Evolutionary conservation across 164 flowering plant genomes (phyloP), one percentile per base, ranked within the genome.

Genomic region (Liriodendron chinense): DNA sequence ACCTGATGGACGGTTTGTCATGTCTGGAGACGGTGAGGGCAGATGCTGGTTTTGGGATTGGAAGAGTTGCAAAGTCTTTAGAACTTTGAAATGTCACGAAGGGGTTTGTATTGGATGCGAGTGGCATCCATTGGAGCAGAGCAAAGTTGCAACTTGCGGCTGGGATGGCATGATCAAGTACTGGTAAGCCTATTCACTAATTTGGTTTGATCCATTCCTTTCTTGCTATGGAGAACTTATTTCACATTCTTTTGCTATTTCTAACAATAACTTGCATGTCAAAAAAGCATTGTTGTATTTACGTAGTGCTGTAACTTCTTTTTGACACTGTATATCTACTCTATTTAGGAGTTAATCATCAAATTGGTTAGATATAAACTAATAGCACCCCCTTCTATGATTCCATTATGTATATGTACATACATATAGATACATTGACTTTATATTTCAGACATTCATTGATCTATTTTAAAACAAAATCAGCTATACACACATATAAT

Each of bases 41-140:
- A 89, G 82, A 69, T 94, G 98, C 83, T 93, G 98, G 99, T 95
- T 92, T 82, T 96, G 99, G 99, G 98, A 95, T 75, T 95, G 99
- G 99, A 95, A 95, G 84, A 92, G 89, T 71, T 92, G 97, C 85
- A 95, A 91, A 79, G 98, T 93, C 9, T 92, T 91, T 77, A 86
- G 94, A 74, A 91, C 96, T 65, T 80, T 93, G 7, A 92, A 87
- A 79, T 95, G 98, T 79, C 98, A 93, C 69, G 91, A 95, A 43
- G 98, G 90, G 5, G 99, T 95, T 7, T 92, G 97, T 85, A 95
- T 95, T 76, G 99, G 99, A 47, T 70, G 79, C 69, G 98, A 87
- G 82, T 96, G 99, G 99, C 98, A 96, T 86, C 99, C 99, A 1
- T 73, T 96, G 83, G 99, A 96, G 75, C 92, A 88, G 61, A 96